These are phyloP conservation scores for Hymenoscyphus infarciens DNA, from an alignment of 2,329 filamentous ascomycete genomes.

Conservation along the genomic window DNA sequence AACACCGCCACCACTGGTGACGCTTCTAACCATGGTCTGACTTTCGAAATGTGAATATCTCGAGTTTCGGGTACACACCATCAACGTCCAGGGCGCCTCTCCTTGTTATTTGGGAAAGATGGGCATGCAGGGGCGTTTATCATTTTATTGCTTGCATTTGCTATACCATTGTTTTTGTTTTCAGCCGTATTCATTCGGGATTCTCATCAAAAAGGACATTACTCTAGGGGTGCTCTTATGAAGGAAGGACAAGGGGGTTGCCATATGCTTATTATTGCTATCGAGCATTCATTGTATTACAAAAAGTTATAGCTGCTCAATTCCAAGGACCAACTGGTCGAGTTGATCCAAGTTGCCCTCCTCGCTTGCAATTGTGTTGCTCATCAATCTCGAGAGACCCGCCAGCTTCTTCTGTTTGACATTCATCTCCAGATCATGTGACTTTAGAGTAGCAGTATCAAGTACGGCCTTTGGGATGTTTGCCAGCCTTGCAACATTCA, in stretches of 20 bases:
- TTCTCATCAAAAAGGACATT: constrained; percentile 1
- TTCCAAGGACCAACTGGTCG: constrained; percentile 35
- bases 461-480: constrained; percentile 74
- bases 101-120: background rate
- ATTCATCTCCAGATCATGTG: constrained; percentile 72
- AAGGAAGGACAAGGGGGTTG: constrained; percentile 9
- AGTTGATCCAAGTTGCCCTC: constrained; percentile 23
- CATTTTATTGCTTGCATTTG: constrained; percentile 9
- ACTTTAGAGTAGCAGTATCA: constrained; percentile 76
- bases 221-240: constrained; percentile 6
- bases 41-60: constrained; percentile 19
- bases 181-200: background rate
- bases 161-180: constrained; percentile 7
- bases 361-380: constrained; percentile 21
- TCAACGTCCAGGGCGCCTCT: background rate
- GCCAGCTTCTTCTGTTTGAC: constrained; percentile 60
- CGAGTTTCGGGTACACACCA: background rate
- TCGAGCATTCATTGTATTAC: constrained; percentile 14
- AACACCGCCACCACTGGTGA: background rate
- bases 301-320: constrained; percentile 53
- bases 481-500: constrained; percentile 88
- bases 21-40: constrained; percentile 11
- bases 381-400: constrained; percentile 30
- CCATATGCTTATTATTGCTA: constrained; percentile 20
- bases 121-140: constrained; percentile 4